Percentiles rank a stretch among this genome's conserved stretches.
These are phyloP conservation scores for Pseudotsuga menziesii DNA, from an alignment of 75 land plant genomes.

Conservation along the genomic window DNA sequence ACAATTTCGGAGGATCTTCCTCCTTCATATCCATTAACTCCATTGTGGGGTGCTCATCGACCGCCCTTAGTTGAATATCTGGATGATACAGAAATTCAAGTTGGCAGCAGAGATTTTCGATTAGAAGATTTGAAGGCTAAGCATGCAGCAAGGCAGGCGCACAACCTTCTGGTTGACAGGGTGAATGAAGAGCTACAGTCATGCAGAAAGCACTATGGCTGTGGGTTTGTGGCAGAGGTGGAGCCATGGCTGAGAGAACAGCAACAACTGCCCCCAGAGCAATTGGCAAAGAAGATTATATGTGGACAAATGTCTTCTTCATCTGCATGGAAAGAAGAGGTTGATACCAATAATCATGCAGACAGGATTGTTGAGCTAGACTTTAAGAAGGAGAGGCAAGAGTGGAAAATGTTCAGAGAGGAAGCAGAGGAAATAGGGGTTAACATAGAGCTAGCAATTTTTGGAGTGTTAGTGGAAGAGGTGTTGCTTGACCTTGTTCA, in stretches of 20 bases:
- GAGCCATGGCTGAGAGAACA: too few relatives aligned
- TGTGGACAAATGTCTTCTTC: not conserved
- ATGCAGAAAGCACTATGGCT: not conserved
- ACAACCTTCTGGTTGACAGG: conserved; percentile 1
- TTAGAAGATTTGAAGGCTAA: not conserved
- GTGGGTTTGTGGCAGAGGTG: not conserved
- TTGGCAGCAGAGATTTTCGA: not conserved
- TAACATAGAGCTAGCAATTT: not conserved
- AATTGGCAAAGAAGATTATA: not conserved
- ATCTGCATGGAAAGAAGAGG: not conserved
- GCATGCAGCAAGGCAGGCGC: not conserved
- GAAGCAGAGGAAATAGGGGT: conserved; percentile 3
- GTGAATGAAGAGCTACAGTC: not conserved
- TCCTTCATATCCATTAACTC: not conserved
- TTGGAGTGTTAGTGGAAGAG: conserved; percentile 1
- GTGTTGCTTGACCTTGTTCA: not conserved
- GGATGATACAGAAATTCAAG: not conserved
- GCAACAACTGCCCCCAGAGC: not conserved
- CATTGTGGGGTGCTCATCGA: not conserved
- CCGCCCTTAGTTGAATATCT: not conserved
- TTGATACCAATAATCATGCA: not conserved
- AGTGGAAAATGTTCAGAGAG: not conserved
- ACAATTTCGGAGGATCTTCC: not conserved
- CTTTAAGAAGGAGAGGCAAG: not conserved
- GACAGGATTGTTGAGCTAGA: conserved; percentile 1